Conservation (phyloP, 148 eudicot species). For the Vaccinium darrowii region DNA sequence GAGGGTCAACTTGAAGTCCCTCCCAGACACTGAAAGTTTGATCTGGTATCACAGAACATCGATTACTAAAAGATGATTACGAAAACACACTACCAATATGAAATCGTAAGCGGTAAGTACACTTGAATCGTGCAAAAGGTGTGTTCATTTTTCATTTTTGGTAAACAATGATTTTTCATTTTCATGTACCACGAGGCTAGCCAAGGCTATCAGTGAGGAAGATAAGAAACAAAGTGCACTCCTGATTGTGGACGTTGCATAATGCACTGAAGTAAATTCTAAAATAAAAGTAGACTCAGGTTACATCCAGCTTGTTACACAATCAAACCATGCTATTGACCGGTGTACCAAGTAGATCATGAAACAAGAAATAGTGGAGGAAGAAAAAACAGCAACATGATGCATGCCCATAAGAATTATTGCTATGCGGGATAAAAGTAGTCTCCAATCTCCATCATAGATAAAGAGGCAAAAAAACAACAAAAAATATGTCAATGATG, state of each 20-base stretch:
- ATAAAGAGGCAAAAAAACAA: neutral
- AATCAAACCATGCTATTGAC: neutral
- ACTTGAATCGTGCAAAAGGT: neutral
- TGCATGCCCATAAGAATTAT: neutral
- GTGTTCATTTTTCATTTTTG: neutral
- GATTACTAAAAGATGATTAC: neutral
- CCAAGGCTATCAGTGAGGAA: neutral
- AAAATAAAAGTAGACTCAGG: neutral
- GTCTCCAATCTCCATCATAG: neutral
- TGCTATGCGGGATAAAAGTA: neutral
- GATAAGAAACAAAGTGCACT: neutral
- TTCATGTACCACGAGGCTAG: conserved; percentile 3
- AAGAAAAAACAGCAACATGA: conserved; percentile 1
- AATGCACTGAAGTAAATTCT: neutral
- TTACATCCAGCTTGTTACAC: neutral
- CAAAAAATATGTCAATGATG: neutral
- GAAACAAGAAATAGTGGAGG: neutral
- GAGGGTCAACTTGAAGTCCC: conserved; percentile 55
- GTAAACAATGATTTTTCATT: neutral
- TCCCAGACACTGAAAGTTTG: conserved; percentile 50
- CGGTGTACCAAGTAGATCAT: neutral
- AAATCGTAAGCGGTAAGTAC: neutral
- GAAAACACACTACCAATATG: neutral
- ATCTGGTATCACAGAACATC: conserved; percentile 38
- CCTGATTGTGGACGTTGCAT: neutral